Evolutionary conservation across 768 basidiomycete genomes (phyloP).

Genomic region (Xerocomellus dryophilus): DNA sequence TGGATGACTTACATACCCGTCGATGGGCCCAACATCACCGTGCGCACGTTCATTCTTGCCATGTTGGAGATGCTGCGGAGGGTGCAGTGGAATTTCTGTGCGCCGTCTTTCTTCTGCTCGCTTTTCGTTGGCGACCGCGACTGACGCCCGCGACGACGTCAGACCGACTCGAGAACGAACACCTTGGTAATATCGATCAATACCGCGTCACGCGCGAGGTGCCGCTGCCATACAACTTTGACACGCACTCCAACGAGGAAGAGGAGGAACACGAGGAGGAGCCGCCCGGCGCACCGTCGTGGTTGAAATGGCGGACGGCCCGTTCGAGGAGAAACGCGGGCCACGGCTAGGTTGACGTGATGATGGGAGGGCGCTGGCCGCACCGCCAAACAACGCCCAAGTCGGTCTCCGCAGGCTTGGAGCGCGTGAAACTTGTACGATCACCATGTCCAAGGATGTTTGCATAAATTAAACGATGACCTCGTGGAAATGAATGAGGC

Average conservation of each 20-base stretch:
- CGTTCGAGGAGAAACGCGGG: not conserved
- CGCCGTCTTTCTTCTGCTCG: conserved; percentile 25
- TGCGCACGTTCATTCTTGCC: conserved; percentile 67
- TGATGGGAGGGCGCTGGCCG: not conserved
- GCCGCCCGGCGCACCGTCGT: not conserved
- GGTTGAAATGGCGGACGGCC: not conserved
- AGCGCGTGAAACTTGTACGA: not conserved
- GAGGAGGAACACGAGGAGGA: conserved; percentile 42
- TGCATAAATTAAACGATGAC: not conserved
- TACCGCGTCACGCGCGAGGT: conserved; percentile 87
- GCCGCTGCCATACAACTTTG: conserved; percentile 71
- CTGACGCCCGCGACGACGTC: not conserved
- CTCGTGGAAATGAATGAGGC: not conserved
- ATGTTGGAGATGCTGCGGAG: conserved; percentile 75
- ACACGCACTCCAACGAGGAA: conserved; percentile 45
- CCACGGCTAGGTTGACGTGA: not conserved
- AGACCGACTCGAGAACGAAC: conserved; percentile 88
- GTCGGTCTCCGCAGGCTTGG: not conserved
- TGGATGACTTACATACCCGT: conserved; percentile 80
- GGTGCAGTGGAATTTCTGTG: conserved; percentile 91
- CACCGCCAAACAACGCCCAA: not conserved
- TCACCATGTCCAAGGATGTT: not conserved
- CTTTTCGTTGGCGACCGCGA: not conserved
- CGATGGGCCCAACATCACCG: conserved; percentile 43
- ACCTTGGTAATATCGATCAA: conserved; percentile 93